Conservation (phyloP, 306 rosid species). For the Gillenia trifoliata region DNA sequence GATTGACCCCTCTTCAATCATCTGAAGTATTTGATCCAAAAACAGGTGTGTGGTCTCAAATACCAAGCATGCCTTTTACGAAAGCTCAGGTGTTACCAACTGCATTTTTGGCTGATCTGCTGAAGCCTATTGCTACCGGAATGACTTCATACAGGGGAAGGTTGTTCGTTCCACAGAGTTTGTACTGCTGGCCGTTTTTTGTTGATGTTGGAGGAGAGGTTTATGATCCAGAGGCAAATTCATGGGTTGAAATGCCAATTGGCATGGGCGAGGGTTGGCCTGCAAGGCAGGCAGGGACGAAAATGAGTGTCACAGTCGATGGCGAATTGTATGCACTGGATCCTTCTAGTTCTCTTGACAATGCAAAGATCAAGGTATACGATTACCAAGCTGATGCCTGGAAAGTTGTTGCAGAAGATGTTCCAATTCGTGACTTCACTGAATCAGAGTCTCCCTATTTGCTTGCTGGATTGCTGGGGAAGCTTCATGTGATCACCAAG, state of each 20-base stretch:
- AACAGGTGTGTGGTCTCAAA: slow-evolving; percentile 58
- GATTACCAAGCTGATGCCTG: slow-evolving; percentile 77
- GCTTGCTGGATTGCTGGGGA: slow-evolving; percentile 82
- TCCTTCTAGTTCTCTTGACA: slow-evolving; percentile 70
- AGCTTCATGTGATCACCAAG: slow-evolving; percentile 86
- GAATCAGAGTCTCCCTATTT: slow-evolving; percentile 88
- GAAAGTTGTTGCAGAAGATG: slow-evolving; percentile 76
- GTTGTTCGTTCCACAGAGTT: slow-evolving; percentile 83
- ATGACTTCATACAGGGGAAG: slow-evolving; percentile 82
- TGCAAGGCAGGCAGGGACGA: slow-evolving; percentile 84
- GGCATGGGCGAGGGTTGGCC: slow-evolving; percentile 99
- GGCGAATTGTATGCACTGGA: slow-evolving; percentile 83
- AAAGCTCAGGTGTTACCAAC: slow-evolving; percentile 76
- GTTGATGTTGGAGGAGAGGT: slow-evolving; percentile 96
- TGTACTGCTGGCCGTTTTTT: slow-evolving; percentile 89
- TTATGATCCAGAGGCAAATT: slow-evolving; percentile 76
- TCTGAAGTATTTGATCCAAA: slow-evolving; percentile 87
- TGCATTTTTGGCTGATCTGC: slow-evolving; percentile 77
- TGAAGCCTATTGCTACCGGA: slow-evolving; percentile 96
- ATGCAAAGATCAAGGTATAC: slow-evolving; percentile 79
- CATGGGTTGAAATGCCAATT: slow-evolving; percentile 83
- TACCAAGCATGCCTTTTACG: slow-evolving; percentile 86
- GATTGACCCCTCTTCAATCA: slow-evolving; percentile 81
- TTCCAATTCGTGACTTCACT: slow-evolving; percentile 66
- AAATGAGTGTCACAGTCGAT: slow-evolving; percentile 74